Evolutionary conservation across 139 green algal genomes (phyloP).

Genomic region (Micromonas commoda): DNA sequence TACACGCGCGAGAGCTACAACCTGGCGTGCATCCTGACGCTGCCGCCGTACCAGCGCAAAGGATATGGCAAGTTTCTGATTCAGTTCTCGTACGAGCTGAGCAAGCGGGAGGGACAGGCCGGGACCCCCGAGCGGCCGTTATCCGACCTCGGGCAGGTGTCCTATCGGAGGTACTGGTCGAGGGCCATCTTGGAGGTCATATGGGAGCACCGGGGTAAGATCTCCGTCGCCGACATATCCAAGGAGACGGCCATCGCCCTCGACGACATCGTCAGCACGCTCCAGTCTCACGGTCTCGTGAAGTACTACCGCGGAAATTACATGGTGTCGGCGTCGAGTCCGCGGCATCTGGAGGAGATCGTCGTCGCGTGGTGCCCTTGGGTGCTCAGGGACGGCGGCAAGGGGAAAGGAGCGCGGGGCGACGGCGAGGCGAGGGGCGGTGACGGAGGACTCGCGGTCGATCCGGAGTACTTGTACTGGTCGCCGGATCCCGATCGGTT

Average conservation of each 20-base stretch:
- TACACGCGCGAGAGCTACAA: slow-evolving; percentile 33
- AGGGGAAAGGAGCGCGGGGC: neutral
- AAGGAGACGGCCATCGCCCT: slow-evolving; percentile 28
- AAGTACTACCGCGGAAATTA: neutral
- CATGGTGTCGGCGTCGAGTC: neutral
- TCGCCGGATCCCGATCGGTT: neutral
- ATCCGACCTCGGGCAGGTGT: slow-evolving; percentile 40
- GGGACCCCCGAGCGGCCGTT: slow-evolving; percentile 46
- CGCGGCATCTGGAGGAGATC: neutral
- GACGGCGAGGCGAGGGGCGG: too few species aligned
- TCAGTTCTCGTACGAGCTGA: slow-evolving; percentile 47
- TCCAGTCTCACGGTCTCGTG: slow-evolving; percentile 10
- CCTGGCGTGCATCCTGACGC: slow-evolving; percentile 45
- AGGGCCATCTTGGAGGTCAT: slow-evolving; percentile 34
- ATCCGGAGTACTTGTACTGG: neutral
- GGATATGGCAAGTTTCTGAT: slow-evolving; percentile 43
- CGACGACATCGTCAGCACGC: slow-evolving; percentile 41
- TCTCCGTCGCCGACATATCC: slow-evolving; percentile 38
- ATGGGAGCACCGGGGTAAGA: slow-evolving; percentile 30
- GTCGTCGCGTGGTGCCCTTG: neutral
- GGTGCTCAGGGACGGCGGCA: neutral
- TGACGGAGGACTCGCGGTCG: neutral
- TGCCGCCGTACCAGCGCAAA: slow-evolving; percentile 42
- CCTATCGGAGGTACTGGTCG: slow-evolving; percentile 41
- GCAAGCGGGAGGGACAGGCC: slow-evolving; percentile 37